Evolutionary conservation across 1,139 yeast species (phyloP), one percentile per base, ranked within the genome.

Genomic region (Zygosaccharomyces sapae): DNA sequence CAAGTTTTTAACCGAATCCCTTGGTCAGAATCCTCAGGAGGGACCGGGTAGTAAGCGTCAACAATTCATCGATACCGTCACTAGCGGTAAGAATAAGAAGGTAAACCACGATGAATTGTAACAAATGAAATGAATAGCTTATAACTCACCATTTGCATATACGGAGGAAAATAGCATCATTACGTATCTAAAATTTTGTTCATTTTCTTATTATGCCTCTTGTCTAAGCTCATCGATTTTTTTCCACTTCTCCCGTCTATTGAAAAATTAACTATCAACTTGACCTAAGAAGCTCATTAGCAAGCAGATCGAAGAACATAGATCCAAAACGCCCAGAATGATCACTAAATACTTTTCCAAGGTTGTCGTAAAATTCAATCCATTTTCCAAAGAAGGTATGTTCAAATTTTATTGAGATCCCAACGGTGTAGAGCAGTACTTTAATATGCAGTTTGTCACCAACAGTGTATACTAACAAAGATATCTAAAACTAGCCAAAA

Each of bases 331-430:
- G 20, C 19, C 12, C 6, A 22, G 19, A 13, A 87, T 88, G 96
- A 83, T 88, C 59, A 88, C 96, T 42, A 86, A 86, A 68, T 87
- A 83, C 70, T 86, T 88, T 68, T 73, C 87, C 34, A 81, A 81
- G 58, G 87, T 87, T n/a, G 71, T 74, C 39, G 87, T 88, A 43
- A 81, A 75, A 63, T 88, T 88, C 72, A 81, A 86, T 63, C 96
- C 97, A 0, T 77, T 86, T 53, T 77, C 81, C 0, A 68, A 74
- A 34, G 86, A 85, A 55, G 77, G 81, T 76, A 67, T 51, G 78
- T 71, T 13, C n/a, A 2, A 31, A n/a, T 16, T 19, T n/a, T 2
- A 9, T 5, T n/a, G n/a, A 16, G 25, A 30, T 3, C n/a, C 12
- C 8, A 13, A 12, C 19, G 2, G 4, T 12, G 13, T 27, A 7